A percentile compares a stretch with the other conserved stretches of the same genome.
Evolutionary conservation across 805 yeast species (phyloP).

Genomic region (Barnettozyma sp.): DNA sequence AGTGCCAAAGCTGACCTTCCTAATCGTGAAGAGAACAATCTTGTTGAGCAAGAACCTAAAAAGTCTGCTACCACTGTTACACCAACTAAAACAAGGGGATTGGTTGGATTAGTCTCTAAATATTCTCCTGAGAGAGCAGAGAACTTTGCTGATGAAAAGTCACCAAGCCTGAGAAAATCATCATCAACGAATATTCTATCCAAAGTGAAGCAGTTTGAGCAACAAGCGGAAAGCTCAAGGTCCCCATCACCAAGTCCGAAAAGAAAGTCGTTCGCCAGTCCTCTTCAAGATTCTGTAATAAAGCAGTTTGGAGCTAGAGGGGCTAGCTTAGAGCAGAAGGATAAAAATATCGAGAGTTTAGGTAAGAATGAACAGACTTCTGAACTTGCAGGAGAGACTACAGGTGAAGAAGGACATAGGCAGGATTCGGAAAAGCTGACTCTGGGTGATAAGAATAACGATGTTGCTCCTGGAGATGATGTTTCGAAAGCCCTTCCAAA

Average conservation of each 20-base stretch:
- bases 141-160: background rate
- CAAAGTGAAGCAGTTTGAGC: slow-evolving; percentile 27
- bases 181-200: slow-evolving; percentile 27
- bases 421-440: too few species aligned
- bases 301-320: slow-evolving; percentile 19
- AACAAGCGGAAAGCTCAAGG: slow-evolving; percentile 13
- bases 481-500: too few species aligned
- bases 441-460: too few species aligned
- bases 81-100: slow-evolving; percentile 10
- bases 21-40: slow-evolving; percentile 7
- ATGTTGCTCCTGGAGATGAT: too few species aligned
- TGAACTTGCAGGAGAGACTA: too few species aligned
- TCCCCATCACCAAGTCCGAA: slow-evolving; percentile 12
- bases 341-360: background rate
- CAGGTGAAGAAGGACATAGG: too few species aligned
- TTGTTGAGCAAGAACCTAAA: slow-evolving; percentile 3
- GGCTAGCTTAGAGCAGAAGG: slow-evolving; percentile 10
- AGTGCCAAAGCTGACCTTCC: slow-evolving; percentile 17
- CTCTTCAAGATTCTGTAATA: slow-evolving; percentile 17
- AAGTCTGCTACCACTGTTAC: slow-evolving; percentile 8
- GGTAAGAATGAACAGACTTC: background rate
- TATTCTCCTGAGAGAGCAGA: slow-evolving; percentile 13
- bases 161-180: slow-evolving; percentile 19
- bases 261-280: slow-evolving; percentile 14
- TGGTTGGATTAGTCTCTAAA: slow-evolving; percentile 13